These are phyloP conservation scores for Selaginella moellendorffii DNA, from an alignment of 75 land plant genomes.

Conservation along the genomic window DNA sequence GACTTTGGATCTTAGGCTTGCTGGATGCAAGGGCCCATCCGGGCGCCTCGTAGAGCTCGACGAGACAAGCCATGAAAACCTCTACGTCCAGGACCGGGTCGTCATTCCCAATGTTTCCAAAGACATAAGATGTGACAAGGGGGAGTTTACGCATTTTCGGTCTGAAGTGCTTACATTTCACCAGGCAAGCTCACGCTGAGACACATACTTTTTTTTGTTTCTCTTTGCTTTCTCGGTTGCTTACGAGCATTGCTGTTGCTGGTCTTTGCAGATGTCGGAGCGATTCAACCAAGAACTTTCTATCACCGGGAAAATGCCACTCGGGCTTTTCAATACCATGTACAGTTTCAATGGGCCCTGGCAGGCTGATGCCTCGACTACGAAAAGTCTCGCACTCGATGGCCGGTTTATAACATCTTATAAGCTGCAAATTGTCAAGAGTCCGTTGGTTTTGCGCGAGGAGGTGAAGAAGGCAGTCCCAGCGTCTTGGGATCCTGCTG, in stretches of 20 bases:
- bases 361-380: slow-evolving; percentile 69
- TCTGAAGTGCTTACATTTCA: slow-evolving; percentile 61
- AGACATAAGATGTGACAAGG: slow-evolving; percentile 57
- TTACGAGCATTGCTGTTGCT: too few species aligned
- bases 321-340: slow-evolving; percentile 65
- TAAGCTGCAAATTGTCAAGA: slow-evolving; percentile 39
- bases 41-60: slow-evolving; percentile 40
- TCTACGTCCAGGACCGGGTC: slow-evolving; percentile 40
- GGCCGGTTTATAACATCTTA: slow-evolving; percentile 76
- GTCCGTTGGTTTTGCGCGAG: slow-evolving; percentile 39
- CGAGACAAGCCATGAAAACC: slow-evolving; percentile 17
- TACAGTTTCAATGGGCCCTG: slow-evolving; percentile 62
- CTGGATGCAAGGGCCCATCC: slow-evolving; percentile 26
- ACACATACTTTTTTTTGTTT: slow-evolving; percentile 9
- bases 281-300: slow-evolving; percentile 51
- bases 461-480: slow-evolving; percentile 59
- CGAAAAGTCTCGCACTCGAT: slow-evolving; percentile 62
- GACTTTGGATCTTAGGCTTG: slow-evolving; percentile 33
- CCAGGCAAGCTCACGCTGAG: slow-evolving; percentile 20
- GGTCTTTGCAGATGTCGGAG: slow-evolving; percentile 61
- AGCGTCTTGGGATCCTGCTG: slow-evolving; percentile 69
- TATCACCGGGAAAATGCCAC: slow-evolving; percentile 69
- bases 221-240: neutral
- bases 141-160: slow-evolving; percentile 55
- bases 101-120: slow-evolving; percentile 37